A percentile compares a stretch with the other conserved stretches of the same genome.
Conservation (phyloP, 2,329 filamentous ascomycete species). For the Aureobasidium sp. region DNA sequence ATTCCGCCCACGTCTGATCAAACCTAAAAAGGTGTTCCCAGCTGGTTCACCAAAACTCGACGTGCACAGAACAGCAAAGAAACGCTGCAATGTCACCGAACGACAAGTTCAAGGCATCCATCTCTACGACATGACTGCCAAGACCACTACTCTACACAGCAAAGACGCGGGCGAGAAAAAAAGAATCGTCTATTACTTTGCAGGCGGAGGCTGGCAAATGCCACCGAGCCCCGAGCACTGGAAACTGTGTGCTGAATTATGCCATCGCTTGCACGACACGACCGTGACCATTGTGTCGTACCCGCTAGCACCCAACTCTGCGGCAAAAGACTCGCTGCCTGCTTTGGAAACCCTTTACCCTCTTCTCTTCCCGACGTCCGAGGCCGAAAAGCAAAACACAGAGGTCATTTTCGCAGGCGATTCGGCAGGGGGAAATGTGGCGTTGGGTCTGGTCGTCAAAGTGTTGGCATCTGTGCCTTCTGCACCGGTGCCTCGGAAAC, state of each 20-base stretch:
- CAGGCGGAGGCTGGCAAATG: constrained; percentile 50
- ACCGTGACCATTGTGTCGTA: constrained; percentile 45
- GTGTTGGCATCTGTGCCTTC: constrained; percentile 30
- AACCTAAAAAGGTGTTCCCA: constrained; percentile 27
- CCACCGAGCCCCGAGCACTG: constrained; percentile 48
- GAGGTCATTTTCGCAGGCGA: constrained; percentile 49
- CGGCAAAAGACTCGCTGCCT: constrained; percentile 44
- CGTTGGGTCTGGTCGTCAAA: constrained; percentile 36
- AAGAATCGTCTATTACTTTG: constrained; percentile 48
- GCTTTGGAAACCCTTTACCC: constrained; percentile 42
- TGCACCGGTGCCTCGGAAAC: constrained; percentile 27
- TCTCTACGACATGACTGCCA: constrained; percentile 39
- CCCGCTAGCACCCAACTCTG: constrained; percentile 48
- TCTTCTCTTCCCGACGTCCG: constrained; percentile 35
- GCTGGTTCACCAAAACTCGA: constrained; percentile 36
- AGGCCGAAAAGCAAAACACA: constrained; percentile 21
- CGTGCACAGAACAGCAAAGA: constrained; percentile 30
- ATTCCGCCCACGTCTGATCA: constrained; percentile 32
- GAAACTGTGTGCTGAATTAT: constrained; percentile 43
- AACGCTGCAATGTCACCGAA: constrained; percentile 34
- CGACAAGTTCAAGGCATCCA: constrained; percentile 38
- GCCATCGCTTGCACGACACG: constrained; percentile 34
- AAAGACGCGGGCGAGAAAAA: constrained; percentile 5
- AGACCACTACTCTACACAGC: background rate
- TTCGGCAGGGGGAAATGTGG: constrained; percentile 50